Base-by-base conservation (phyloP, 257 asterid species). In the Solanum megistacrolobum region DNA sequence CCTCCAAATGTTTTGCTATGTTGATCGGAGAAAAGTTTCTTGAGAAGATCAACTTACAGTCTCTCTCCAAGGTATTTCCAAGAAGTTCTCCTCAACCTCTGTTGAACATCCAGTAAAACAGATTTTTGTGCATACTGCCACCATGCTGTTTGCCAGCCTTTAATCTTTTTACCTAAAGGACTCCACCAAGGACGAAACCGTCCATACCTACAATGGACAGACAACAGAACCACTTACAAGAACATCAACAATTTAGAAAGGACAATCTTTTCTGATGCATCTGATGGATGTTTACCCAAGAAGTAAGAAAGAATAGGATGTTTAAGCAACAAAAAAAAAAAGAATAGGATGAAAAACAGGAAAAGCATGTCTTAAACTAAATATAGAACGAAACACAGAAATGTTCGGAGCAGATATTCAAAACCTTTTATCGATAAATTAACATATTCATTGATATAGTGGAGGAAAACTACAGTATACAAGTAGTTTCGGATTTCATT, bases 61-160 rank as follows among this genome's bases (percentile, higher is more conserved):
- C 98, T 95, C 91, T 93, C 98, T 89, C 98, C 98, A 78, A 97
- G 91, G 93, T 93, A 96, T 89, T 95, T 96, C 98, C 98, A 97
- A 84, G 99, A 97, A 76, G 98, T 97, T 91, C 92, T 96, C 90
- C 89, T 94, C 96, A 95, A 87, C 91, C 92, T 94, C 91, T 93
- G 92, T 86, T 89, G 95, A 88, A 97, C 98, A 91, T 97, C 98
- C 83, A 94, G 92, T 87, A 96, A 94, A 92, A 96, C 94, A 90
- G 98, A 93, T 89, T 93, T 91, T 84, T 96, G 98, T 83, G 99
- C 98, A 88, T 97, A 97, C 87, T 91, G 95, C 99, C 99, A 97
- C 99, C 99, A 97, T 43, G 95, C 95, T 88, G 91, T 93, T 90
- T 96, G 95, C 99, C 99, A 97, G 88, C 99, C 99, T 79, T 88